Evolutionary conservation across 78 protist species (phyloP), one percentile per base, ranked within the genome.

Genomic region (Monosiga brevicollis): DNA sequence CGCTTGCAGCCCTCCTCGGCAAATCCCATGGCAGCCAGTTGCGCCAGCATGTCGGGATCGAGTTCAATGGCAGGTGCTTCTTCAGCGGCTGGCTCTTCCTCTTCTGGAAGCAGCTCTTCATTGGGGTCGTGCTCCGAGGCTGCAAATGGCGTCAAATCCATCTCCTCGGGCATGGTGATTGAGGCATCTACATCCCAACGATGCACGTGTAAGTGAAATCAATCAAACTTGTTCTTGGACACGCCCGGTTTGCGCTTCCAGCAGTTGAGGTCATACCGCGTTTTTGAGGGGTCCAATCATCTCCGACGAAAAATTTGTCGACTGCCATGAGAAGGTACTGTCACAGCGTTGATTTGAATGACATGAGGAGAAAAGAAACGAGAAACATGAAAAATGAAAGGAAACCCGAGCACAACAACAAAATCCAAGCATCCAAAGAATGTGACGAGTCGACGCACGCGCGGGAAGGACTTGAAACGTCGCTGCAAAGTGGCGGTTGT

Each of bases 11-110:
- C 49, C 34, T 34, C 32, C 29, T 25, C n/a, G 20, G 90, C 85
- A 88, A 94, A 86, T 37, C 92, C 95, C 93, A 94, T 91, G 32
- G 84, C 35, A 42, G 78, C 32, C 26, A 94, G 73, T 40, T 37
- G 39, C 38, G 86, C 91, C 24, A 91, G 76, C 35, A 70, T 49
- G 62, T 15, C 62, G 6, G 6, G 29, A 15, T 49, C 62, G 15
- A 49, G 62, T 49, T 49, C 29, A 6, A 49, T 15, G 6, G 62
- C 62, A 49, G 62, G 29, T 20, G 62, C 62, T 15, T n/a, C n/a
- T n/a, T n/a, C n/a, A n/a, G n/a, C n/a, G n/a, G n/a, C n/a, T n/a
- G n/a, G n/a, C n/a, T n/a, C n/a, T n/a, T n/a, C n/a, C n/a, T n/a
- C n/a, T n/a, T n/a, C n/a, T n/a, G n/a, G n/a, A n/a, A n/a, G n/a